A percentile compares a stretch with the other conserved stretches of the same genome.
Conservation (phyloP, 176 grass and related monocot species). For the bread wheat (Triticum aestivum) region DNA sequence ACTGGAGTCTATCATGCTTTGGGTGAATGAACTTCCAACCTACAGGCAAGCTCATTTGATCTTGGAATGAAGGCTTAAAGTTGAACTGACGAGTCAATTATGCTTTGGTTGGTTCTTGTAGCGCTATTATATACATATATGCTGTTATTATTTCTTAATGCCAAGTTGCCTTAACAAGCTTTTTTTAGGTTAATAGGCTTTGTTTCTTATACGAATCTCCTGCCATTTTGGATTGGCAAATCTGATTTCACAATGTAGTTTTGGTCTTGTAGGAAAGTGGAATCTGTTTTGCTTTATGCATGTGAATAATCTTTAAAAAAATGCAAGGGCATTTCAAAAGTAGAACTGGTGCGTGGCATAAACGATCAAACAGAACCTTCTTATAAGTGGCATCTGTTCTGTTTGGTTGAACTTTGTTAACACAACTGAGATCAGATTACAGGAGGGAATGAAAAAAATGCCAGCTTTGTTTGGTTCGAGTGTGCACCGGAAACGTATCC, state of each 20-base stretch:
- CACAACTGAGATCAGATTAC: no score
- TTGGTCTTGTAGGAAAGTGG: neutral
- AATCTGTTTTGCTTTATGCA: neutral
- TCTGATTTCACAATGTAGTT: neutral
- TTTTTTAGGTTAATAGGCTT: no score
- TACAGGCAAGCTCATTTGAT: neutral
- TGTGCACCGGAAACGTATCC: neutral
- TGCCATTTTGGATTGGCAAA: no score
- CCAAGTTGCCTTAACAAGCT: neutral
- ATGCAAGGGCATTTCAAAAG: neutral
- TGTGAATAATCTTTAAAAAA: neutral
- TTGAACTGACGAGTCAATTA: no score
- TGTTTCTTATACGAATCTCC: no score
- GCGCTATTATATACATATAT: no score
- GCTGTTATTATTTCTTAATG: neutral
- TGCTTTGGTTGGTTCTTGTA: no score
- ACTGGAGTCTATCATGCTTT: neutral
- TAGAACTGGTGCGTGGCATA: neutral
- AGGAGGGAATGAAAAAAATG: no score
- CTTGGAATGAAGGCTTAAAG: neutral
- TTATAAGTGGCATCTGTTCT: neutral
- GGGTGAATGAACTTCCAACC: neutral
- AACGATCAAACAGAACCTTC: neutral
- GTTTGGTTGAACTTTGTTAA: neutral
- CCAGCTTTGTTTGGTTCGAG: neutral